Evolutionary conservation across 768 basidiomycete species (phyloP), one percentile per base, ranked within the genome.

Genomic region (Auriculariales sp.): DNA sequence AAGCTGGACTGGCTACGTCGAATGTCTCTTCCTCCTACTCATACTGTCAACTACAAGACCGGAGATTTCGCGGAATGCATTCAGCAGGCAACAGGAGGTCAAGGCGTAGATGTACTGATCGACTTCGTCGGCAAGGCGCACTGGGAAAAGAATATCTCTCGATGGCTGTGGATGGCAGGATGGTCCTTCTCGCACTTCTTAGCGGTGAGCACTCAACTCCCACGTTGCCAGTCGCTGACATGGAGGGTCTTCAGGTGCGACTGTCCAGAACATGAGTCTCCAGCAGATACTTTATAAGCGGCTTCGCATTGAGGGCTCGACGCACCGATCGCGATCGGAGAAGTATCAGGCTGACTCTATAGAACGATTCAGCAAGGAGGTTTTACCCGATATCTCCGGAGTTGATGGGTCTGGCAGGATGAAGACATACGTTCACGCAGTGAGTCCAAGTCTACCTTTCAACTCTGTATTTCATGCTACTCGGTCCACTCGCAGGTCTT

Each of bases 221-320:
- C 35, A 46, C 45, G 46, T 54, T 25, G 50, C 17, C 28, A 34
- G 7, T 7, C 11, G 11, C 4, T 19, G 11, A 5, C 31, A 6
- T 14, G 17, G 31, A 28, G 30, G 2, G 28, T 27, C 3, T n/a
- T 24, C 58, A 84, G 83, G 83, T 36, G 58, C 63, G 28, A 64
- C 69, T 15, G 71, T 80, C 14, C 61, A 72, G 12, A 66, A 65
- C 12, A 66, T 78, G 51, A 72, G 82, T 61, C 66, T 95, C 42
- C 57, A 57, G 4, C 80, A 79, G 9, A 75, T 95, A 49, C 67
- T 94, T 51, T 79, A 70, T 63, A 97, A 93, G 67, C 79, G 91
- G 15, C 75, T 95, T 47, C 79, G 81, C 24, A 81, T 97, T 47
- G 81, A 90, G 63, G 91, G 92, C 19, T 87, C 88, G 19, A 94